Evolutionary conservation across 2,329 filamentous ascomycete species (phyloP).

Genomic region (Clarireedia sp.): DNA sequence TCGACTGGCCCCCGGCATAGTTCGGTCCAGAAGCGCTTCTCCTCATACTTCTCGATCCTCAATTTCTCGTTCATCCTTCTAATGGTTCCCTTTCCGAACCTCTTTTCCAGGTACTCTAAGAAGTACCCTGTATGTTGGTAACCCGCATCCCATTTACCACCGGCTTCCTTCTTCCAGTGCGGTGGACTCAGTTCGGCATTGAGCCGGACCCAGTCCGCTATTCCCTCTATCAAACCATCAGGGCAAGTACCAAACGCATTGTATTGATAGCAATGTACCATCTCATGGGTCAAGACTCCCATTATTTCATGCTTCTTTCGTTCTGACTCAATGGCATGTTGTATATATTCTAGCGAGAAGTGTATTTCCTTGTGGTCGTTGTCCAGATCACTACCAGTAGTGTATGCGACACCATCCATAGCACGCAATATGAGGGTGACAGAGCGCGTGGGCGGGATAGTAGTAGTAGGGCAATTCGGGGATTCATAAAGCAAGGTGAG

Average conservation of each 20-base stretch:
- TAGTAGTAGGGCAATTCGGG: conserved; percentile 34
- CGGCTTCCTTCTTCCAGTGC: conserved; percentile 62
- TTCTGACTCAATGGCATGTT: conserved; percentile 34
- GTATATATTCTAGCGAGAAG: conserved; percentile 70
- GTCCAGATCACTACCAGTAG: conserved; percentile 71
- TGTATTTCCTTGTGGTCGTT: conserved; percentile 89
- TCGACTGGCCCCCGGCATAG: conserved; percentile 59
- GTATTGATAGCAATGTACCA: conserved; percentile 92
- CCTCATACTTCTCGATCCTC: conserved; percentile 53
- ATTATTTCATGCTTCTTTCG: conserved; percentile 56
- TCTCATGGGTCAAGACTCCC: conserved; percentile 83
- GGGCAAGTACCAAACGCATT: conserved; percentile 55
- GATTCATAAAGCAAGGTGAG: conserved; percentile 61
- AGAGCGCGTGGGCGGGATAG: conserved; percentile 61
- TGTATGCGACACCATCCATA: conserved; percentile 85
- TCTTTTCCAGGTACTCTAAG: conserved; percentile 71
- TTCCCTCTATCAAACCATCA: conserved; percentile 77
- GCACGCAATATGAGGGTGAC: conserved; percentile 74
- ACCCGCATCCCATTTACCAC: conserved; percentile 71
- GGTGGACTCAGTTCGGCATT: conserved; percentile 65
- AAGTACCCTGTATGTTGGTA: conserved; percentile 93
- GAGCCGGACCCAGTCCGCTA: conserved; percentile 88
- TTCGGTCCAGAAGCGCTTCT: conserved; percentile 58
- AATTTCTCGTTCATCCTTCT: conserved; percentile 61
- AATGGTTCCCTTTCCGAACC: conserved; percentile 52